These are phyloP conservation scores for Chlorella sp. DNA, from an alignment of 139 green algal species.

Conservation along the genomic window DNA sequence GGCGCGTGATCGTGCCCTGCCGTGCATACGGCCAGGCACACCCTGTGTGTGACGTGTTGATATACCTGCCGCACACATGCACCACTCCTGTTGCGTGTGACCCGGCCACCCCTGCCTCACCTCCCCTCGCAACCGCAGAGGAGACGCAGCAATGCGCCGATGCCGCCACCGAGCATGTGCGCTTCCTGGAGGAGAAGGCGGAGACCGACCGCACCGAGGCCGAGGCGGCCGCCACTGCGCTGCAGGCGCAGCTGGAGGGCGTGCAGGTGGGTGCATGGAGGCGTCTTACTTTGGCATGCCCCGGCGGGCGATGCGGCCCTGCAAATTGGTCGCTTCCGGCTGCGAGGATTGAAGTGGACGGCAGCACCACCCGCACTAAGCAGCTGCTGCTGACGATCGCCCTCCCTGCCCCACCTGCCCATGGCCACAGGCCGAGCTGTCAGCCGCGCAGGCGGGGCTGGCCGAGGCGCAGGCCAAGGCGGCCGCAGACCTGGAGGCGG, in stretches of 20 bases:
- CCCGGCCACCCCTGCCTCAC: background rate
- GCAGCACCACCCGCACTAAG: too few species aligned
- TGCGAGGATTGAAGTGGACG: too few species aligned
- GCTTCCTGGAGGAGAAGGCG: constrained; percentile 69
- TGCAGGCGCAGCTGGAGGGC: constrained; percentile 9
- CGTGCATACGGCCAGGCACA: too few species aligned
- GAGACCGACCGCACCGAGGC: constrained; percentile 51
- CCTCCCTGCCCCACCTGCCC: too few species aligned
- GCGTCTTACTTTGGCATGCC: too few species aligned
- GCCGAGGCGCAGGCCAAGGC: constrained; percentile 26
- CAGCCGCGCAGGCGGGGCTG: constrained; percentile 5
- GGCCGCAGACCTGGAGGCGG: constrained; percentile 7
- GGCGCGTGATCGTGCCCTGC: background rate
- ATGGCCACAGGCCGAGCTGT: constrained; percentile 1
- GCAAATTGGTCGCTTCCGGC: too few species aligned
- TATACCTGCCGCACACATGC: too few species aligned
- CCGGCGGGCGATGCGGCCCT: too few species aligned
- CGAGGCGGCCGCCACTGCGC: constrained; percentile 32
- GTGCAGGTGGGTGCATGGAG: background rate
- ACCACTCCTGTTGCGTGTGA: too few species aligned
- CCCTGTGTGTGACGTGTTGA: too few species aligned
- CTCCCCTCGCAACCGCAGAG: constrained; percentile 41
- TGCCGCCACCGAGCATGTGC: constrained; percentile 67
- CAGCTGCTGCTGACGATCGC: too few species aligned
- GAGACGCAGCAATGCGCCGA: constrained; percentile 73